A percentile compares a stretch with the other conserved stretches of the same genome.
These are phyloP conservation scores for Tuber aestivum DNA, from an alignment of 495 filamentous ascomycete species.

Conservation along the genomic window DNA sequence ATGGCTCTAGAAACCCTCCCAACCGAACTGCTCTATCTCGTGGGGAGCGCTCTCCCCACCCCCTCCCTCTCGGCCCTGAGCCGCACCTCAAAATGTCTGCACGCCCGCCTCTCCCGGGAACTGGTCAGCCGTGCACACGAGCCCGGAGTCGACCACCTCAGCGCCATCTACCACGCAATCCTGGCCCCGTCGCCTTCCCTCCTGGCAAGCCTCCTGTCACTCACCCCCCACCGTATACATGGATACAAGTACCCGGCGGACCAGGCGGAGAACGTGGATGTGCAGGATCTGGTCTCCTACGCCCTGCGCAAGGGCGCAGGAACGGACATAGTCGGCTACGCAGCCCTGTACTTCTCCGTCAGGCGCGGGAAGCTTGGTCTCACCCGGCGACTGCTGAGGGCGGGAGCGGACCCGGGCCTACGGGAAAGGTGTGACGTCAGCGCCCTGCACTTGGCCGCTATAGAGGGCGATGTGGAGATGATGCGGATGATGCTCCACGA, in stretches of 20 bases:
- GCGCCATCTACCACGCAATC: neutral
- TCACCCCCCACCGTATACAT: neutral
- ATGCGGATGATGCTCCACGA: neutral
- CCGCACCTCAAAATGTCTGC: neutral
- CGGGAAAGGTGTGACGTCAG: neutral
- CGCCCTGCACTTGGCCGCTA: neutral
- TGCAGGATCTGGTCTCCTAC: neutral
- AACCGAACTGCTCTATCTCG: neutral
- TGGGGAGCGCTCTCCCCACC: neutral
- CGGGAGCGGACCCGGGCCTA: neutral
- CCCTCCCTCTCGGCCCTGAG: neutral
- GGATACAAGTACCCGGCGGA: constrained; percentile 1
- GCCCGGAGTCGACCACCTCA: neutral
- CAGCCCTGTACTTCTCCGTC: neutral
- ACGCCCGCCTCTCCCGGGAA: neutral
- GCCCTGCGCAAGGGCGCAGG: neutral
- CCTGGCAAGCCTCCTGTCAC: neutral
- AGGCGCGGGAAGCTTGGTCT: neutral
- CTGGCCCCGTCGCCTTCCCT: neutral
- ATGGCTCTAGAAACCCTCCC: neutral
- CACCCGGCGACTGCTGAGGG: neutral
- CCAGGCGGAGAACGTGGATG: neutral
- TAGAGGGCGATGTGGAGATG: neutral
- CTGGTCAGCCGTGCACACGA: neutral
- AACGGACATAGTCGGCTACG: neutral